phyloP scores from a whole-genome alignment of 306 rosid genomes.

The Cucumis cinereus region DNA sequence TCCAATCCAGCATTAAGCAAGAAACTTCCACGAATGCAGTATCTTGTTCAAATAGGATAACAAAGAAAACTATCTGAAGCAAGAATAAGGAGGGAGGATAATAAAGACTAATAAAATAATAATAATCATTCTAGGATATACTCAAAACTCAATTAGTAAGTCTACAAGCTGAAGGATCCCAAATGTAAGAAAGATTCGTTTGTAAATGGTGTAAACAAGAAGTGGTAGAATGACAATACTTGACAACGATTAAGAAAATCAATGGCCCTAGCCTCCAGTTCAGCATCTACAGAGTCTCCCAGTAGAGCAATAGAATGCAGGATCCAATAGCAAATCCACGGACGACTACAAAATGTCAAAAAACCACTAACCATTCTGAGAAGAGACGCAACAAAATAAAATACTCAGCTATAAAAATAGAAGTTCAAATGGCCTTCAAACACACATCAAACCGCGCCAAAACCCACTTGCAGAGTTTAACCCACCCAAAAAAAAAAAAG shows the following conservation, averaged over 20 bases:
- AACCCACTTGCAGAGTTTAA: neutral
- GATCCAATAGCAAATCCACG: slow-evolving; percentile 95
- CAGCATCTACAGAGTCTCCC: slow-evolving; percentile 51
- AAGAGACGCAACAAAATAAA: neutral
- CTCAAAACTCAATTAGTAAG: neutral
- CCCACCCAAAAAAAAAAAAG: neutral
- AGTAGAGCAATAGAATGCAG: slow-evolving; percentile 69
- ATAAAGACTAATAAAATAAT: neutral
- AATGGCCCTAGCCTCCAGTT: slow-evolving; percentile 31
- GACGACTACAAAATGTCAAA: slow-evolving; percentile 41
- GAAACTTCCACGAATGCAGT: neutral
- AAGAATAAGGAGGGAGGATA: neutral
- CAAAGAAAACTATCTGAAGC: neutral
- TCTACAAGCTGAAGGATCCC: neutral
- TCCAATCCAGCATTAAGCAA: neutral
- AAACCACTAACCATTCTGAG: neutral
- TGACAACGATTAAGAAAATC: slow-evolving; percentile 79
- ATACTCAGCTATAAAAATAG: neutral
- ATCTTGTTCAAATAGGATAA: neutral
- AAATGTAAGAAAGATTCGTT: neutral
- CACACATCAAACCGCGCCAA: neutral
- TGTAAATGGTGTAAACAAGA: neutral
- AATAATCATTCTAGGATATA: neutral
- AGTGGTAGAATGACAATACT: slow-evolving; percentile 25
- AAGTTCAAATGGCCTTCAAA: neutral